phyloP scores from a whole-genome alignment of 176 grass and related monocot genomes.

The Canna indica region DNA sequence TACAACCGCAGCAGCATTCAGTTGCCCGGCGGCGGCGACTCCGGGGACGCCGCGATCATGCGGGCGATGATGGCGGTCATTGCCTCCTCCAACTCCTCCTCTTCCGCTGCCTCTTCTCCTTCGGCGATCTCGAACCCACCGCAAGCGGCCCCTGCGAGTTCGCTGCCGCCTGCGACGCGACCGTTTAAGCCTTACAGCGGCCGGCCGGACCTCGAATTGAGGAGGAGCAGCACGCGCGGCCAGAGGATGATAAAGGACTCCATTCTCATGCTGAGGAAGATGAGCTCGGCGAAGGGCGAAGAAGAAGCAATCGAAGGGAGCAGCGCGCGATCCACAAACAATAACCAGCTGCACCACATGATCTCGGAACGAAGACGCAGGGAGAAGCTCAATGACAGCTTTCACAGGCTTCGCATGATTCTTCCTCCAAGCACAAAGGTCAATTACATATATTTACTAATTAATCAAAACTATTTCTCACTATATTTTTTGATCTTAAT shows the following conservation, averaged over 20 bases:
- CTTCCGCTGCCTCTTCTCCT: slow-evolving; percentile 47
- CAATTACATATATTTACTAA: background rate
- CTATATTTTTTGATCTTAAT: background rate
- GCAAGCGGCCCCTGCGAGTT: background rate
- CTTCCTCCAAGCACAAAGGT: slow-evolving; percentile 81
- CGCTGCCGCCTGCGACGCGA: background rate
- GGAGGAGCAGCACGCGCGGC: background rate
- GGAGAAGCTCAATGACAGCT: slow-evolving; percentile 80
- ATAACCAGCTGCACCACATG: slow-evolving; percentile 64
- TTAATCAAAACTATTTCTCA: too few relatives aligned
- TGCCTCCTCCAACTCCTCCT: slow-evolving; percentile 39
- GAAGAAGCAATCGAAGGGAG: background rate
- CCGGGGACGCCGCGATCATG: slow-evolving; percentile 37
- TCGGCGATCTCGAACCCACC: background rate
- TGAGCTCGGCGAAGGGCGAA: background rate
- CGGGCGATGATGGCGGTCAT: slow-evolving; percentile 80
- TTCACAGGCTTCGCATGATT: slow-evolving; percentile 49
- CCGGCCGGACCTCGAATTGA: background rate
- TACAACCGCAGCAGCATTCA: too few relatives aligned
- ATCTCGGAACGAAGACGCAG: slow-evolving; percentile 83
- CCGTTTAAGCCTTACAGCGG: slow-evolving; percentile 28
- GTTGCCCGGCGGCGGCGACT: background rate
- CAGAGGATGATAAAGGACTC: slow-evolving; percentile 43
- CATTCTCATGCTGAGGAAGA: slow-evolving; percentile 28
- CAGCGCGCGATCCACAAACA: slow-evolving; percentile 1